phyloP scores from a whole-genome alignment of 2,329 filamentous ascomycete species.

The Phaeomoniella chlamydospora region DNA sequence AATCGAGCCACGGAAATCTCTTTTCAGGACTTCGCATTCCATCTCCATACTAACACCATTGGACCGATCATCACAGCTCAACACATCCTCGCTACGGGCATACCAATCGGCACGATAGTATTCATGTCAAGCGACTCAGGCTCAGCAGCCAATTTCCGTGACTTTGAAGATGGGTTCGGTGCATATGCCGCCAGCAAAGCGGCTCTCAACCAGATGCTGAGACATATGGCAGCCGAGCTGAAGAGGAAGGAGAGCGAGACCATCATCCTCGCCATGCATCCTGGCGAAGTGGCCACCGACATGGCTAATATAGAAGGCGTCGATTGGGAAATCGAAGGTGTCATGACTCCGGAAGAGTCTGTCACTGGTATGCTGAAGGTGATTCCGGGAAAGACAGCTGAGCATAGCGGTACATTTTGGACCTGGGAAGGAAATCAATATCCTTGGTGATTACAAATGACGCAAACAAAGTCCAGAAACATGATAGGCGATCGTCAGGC shows the following conservation, averaged over 20 bases:
- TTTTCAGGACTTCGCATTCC: conserved; percentile 37
- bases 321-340: conserved; percentile 36
- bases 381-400: conserved; percentile 31
- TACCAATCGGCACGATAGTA: conserved; percentile 33
- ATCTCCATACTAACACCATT: conserved; percentile 43
- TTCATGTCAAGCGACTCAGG: conserved; percentile 46
- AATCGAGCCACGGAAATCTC: conserved; percentile 35
- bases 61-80: conserved; percentile 44
- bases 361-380: conserved; percentile 36
- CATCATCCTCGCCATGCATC: conserved; percentile 40
- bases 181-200: conserved; percentile 44
- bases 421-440: conserved; percentile 37
- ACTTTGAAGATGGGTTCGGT: conserved; percentile 44
- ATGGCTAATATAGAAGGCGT: conserved; percentile 36
- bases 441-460: conserved; percentile 2
- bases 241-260: conserved; percentile 33
- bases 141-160: conserved; percentile 34
- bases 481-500: too few relatives aligned
- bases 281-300: conserved; percentile 42
- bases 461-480: too few relatives aligned
- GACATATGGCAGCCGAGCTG: conserved; percentile 42
- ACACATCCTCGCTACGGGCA: conserved; percentile 30
- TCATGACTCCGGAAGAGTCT: conserved; percentile 34
- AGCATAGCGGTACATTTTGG: conserved; percentile 41
- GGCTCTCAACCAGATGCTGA: conserved; percentile 40